These are phyloP conservation scores for Salvia rosmarinus DNA, from an alignment of 257 asterid species.

Conservation along the genomic window DNA sequence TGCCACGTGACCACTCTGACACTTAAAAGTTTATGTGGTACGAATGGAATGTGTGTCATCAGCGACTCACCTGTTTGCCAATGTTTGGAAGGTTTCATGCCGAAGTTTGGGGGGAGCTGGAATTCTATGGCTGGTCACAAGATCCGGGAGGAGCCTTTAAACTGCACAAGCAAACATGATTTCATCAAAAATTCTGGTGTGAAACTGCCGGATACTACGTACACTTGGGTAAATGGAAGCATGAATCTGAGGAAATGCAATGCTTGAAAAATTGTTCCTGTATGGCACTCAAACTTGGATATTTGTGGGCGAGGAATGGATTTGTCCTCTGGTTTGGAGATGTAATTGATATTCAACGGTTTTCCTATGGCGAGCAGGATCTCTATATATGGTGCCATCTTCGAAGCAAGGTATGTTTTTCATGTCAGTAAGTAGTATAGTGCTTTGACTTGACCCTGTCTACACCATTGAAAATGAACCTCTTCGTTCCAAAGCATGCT, in stretches of 20 bases:
- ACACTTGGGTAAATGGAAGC: conserved; percentile 40
- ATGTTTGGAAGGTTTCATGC: conserved; percentile 48
- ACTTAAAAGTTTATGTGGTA: conserved; percentile 45
- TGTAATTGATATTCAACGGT: conserved; percentile 40
- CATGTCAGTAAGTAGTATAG: background rate
- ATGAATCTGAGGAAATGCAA: conserved; percentile 46
- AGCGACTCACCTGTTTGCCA: conserved; percentile 48
- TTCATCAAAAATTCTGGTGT: conserved; percentile 42
- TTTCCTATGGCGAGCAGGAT: conserved; percentile 44
- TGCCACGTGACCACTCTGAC: conserved; percentile 47
- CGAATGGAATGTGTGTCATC: conserved; percentile 44
- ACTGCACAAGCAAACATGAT: conserved; percentile 41
- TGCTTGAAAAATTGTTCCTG: conserved; percentile 55
- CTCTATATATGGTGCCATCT: conserved; percentile 43
- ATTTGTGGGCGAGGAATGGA: conserved; percentile 41
- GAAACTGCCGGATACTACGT: conserved; percentile 44
- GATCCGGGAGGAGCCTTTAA: conserved; percentile 39
- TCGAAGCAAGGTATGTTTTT: conserved; percentile 36
- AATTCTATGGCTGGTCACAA: conserved; percentile 49
- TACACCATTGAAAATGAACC: background rate
- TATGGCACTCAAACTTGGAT: conserved; percentile 49
- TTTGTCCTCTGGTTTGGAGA: conserved; percentile 51
- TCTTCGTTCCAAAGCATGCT: background rate
- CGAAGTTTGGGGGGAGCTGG: conserved; percentile 40
- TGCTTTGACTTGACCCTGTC: background rate